Evolutionary conservation across 106 monocot species (phyloP).

Genomic region (Dendrobium catenatum): DNA sequence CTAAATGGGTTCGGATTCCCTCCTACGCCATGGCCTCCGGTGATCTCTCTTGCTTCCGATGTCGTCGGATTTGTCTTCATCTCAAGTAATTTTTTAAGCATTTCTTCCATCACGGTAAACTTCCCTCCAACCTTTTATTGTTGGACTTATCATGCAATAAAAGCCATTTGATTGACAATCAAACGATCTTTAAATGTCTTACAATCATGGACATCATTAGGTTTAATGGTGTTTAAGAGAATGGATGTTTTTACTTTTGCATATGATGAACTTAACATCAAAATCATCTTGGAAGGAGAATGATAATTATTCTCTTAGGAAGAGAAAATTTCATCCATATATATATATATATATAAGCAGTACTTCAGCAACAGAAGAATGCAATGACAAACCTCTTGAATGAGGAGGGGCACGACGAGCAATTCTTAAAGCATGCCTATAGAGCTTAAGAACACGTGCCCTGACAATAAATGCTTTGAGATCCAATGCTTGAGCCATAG

Average conservation of each 20-base stretch:
- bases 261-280: not conserved
- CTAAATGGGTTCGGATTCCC: too few species aligned
- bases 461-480: slow-evolving; percentile 67
- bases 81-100: too few species aligned
- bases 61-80: too few species aligned
- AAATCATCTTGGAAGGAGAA: not conserved
- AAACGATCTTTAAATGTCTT: not conserved
- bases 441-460: slow-evolving; percentile 72
- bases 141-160: not conserved
- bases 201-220: not conserved
- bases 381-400: slow-evolving; percentile 44
- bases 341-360: not conserved
- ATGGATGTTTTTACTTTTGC: not conserved
- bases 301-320: too few species aligned
- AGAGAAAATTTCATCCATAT: too few species aligned
- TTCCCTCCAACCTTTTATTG: too few species aligned
- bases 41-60: too few species aligned
- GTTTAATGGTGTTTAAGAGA: not conserved
- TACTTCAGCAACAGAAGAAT: not conserved
- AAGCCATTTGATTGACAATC: not conserved
- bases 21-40: too few species aligned
- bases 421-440: slow-evolving; percentile 60
- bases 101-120: too few species aligned
- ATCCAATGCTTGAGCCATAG: slow-evolving; percentile 55
- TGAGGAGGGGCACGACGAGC: slow-evolving; percentile 52